Percentiles rank a stretch among this genome's conserved stretches.
These are phyloP conservation scores for Takakia lepidozioides DNA, from an alignment of 225 moss, liverwort and hornwort species.

Conservation along the genomic window DNA sequence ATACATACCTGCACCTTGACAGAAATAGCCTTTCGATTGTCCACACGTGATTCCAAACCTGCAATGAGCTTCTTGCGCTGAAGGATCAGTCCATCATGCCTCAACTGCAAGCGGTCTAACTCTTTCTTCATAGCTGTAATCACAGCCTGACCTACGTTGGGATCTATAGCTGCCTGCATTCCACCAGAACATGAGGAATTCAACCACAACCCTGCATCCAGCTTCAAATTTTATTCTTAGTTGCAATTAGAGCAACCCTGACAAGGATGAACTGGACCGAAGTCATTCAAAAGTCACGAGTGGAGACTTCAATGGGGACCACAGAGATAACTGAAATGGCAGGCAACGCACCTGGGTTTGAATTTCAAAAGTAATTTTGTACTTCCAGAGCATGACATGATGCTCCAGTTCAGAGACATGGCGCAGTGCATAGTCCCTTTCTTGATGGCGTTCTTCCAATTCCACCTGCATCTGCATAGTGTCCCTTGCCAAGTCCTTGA, in stretches of 20 bases:
- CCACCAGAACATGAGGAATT: too few relatives aligned
- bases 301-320: too few relatives aligned
- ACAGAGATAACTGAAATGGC: too few relatives aligned
- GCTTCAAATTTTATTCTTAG: neutral
- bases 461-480: constrained; percentile 56
- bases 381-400: constrained; percentile 93
- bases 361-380: constrained; percentile 81
- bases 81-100: constrained; percentile 30
- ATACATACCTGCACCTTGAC: constrained; percentile 59
- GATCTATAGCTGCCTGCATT: constrained; percentile 60
- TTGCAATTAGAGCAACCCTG: too few relatives aligned
- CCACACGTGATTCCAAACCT: constrained; percentile 52
- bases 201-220: too few relatives aligned
- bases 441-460: constrained; percentile 29
- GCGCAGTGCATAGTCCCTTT: constrained; percentile 48
- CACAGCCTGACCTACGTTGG: constrained; percentile 44
- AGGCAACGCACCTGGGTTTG: constrained; percentile 95
- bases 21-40: constrained; percentile 50
- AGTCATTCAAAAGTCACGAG: too few relatives aligned
- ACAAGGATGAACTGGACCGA: too few relatives aligned
- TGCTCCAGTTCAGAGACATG: constrained; percentile 82
- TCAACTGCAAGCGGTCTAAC: constrained; percentile 48
- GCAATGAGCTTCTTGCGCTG: constrained; percentile 47
- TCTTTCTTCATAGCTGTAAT: constrained; percentile 46
- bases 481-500: constrained; percentile 54